A percentile compares a stretch with the other conserved stretches of the same genome.
These are phyloP conservation scores for Hirsutella thompsonii DNA, from an alignment of 2,329 filamentous ascomycete species.

Conservation along the genomic window DNA sequence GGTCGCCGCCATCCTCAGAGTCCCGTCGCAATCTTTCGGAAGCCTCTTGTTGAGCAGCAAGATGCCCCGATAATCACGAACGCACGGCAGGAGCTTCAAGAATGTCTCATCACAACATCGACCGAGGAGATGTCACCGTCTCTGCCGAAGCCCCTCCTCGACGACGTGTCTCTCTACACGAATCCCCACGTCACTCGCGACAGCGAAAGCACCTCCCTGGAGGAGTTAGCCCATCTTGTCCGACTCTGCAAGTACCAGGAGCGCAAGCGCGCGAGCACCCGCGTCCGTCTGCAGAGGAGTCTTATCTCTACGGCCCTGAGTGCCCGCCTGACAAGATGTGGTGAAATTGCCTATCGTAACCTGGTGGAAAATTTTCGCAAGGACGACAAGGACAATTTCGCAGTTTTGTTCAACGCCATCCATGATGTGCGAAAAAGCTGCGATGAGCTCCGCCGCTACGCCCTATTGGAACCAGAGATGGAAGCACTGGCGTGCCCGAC, in stretches of 20 bases:
- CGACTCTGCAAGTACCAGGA: conserved; percentile 70
- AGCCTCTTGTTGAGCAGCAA: conserved; percentile 36
- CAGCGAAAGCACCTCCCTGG: conserved; percentile 54
- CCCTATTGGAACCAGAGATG: conserved; percentile 59
- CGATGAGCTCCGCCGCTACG: conserved; percentile 58
- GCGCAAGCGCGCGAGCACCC: conserved; percentile 62
- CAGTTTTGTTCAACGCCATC: conserved; percentile 61
- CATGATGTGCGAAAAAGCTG: conserved; percentile 70
- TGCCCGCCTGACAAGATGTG: conserved; percentile 60
- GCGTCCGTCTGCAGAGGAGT: conserved; percentile 60
- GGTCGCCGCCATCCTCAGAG: conserved; percentile 22
- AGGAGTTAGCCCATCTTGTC: conserved; percentile 67
- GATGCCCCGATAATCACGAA: conserved; percentile 16
- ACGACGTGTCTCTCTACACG: conserved; percentile 53
- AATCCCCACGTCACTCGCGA: conserved; percentile 48
- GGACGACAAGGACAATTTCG: conserved; percentile 69
- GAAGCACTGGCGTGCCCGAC: conserved; percentile 36
- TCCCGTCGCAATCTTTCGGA: conserved; percentile 26
- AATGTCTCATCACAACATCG: conserved; percentile 15
- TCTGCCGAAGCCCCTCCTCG: conserved; percentile 42
- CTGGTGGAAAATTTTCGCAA: conserved; percentile 66
- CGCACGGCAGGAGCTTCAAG: conserved; percentile 14
- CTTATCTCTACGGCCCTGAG: conserved; percentile 64
- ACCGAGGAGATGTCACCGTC: conserved; percentile 29
- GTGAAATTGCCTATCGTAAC: conserved; percentile 61